These are phyloP conservation scores for Sporisorium reilianum DNA, from an alignment of 1,284 basidiomycete species.

Conservation along the genomic window DNA sequence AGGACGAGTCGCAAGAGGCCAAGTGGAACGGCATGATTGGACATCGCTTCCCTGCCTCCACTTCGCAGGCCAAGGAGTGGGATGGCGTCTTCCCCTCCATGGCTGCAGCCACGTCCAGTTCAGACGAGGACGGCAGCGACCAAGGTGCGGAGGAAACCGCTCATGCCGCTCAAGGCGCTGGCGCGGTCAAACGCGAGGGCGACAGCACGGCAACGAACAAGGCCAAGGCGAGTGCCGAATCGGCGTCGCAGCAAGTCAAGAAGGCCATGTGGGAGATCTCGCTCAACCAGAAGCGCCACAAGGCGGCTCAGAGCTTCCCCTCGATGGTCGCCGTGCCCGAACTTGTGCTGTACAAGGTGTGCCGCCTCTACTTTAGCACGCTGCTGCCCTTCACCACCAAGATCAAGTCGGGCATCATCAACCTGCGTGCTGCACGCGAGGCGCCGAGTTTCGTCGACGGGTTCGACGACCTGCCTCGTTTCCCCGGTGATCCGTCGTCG, in stretches of 20 bases:
- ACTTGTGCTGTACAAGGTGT: constrained; percentile 51
- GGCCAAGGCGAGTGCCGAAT: constrained; percentile 3
- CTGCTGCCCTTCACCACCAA: constrained; percentile 47
- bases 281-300: constrained; percentile 44
- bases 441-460: constrained; percentile 33
- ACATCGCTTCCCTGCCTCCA: constrained; percentile 30
- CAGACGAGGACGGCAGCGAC: constrained; percentile 22
- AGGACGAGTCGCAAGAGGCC: constrained; percentile 36
- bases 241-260: constrained; percentile 21
- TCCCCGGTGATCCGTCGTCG: constrained; percentile 36
- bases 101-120: constrained; percentile 12
- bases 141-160: background rate
- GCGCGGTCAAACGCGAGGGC: constrained; percentile 13
- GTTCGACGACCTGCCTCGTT: constrained; percentile 44
- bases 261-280: constrained; percentile 48
- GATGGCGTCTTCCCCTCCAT: constrained; percentile 9
- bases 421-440: constrained; percentile 41
- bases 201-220: background rate
- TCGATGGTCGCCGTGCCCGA: constrained; percentile 52
- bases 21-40: constrained; percentile 40
- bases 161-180: too few relatives aligned
- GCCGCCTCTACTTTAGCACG: constrained; percentile 53
- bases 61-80: constrained; percentile 18
- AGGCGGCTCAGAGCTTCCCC: constrained; percentile 41
- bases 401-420: constrained; percentile 52